Percentiles rank a stretch among this genome's conserved stretches.
Conservation (phyloP, 108 stramenopile genomes). For the Pseudonitzschia multiseries region DNA sequence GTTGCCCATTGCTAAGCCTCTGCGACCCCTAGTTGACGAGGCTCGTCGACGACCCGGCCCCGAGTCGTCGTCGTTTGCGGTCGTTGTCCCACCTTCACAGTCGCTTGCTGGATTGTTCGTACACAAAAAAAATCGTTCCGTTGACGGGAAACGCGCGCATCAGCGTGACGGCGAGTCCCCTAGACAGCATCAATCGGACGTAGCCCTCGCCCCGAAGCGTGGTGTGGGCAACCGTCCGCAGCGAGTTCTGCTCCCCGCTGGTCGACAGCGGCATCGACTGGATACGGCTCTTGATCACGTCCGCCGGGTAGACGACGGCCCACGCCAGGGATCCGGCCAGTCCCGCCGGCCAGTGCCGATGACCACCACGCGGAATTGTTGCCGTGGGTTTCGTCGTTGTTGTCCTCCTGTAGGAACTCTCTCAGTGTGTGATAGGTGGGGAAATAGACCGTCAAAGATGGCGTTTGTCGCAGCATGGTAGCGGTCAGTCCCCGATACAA, state of each 20-base stretch:
- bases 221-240: not conserved
- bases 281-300: constrained; percentile 65
- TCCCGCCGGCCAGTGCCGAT: constrained; percentile 80
- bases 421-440: constrained; percentile 70
- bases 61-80: too few species aligned
- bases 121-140: constrained; percentile 85
- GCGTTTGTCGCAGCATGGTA: constrained; percentile 71
- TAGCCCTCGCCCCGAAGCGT: not conserved
- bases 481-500: constrained; percentile 63
- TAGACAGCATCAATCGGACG: constrained; percentile 45
- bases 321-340: constrained; percentile 79
- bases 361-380: constrained; percentile 42
- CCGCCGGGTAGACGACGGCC: constrained; percentile 81
- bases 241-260: not conserved
- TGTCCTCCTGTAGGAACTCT: constrained; percentile 22
- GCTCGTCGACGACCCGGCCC: too few species aligned
- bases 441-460: constrained; percentile 89
- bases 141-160: constrained; percentile 90
- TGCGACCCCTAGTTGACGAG: too few species aligned
- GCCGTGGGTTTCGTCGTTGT: not conserved
- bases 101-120: constrained; percentile 15
- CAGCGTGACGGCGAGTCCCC: constrained; percentile 79
- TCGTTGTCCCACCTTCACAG: not conserved
- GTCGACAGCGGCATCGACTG: not conserved
- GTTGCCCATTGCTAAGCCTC: too few species aligned